Conservation (phyloP, 768 basidiomycete species). For the Psilocybe tampanensis region DNA sequence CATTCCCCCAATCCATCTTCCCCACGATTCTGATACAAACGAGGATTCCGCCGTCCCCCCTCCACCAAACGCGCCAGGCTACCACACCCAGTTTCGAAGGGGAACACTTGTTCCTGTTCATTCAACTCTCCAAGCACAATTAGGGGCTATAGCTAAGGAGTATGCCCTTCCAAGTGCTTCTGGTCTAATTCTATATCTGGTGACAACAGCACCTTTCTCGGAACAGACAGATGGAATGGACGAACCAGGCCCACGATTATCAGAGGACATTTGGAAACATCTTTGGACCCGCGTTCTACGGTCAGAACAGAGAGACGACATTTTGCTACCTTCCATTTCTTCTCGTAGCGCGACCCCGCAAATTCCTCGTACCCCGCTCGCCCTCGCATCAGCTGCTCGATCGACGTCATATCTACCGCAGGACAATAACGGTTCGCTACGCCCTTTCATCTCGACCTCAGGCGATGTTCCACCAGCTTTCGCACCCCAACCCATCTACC, state of each 20-base stretch:
- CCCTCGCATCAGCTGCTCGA: slow-evolving; percentile 42
- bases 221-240: slow-evolving; percentile 30
- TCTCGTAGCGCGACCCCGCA: slow-evolving; percentile 38
- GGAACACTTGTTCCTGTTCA: slow-evolving; percentile 89
- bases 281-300: slow-evolving; percentile 78
- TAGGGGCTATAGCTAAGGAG: slow-evolving; percentile 88
- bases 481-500: slow-evolving; percentile 34
- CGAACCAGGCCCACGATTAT: slow-evolving; percentile 78
- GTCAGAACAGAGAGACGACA: slow-evolving; percentile 56
- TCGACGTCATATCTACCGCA: slow-evolving; percentile 45
- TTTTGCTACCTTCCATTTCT: slow-evolving; percentile 31
- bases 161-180: slow-evolving; percentile 88
- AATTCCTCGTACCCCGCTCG: slow-evolving; percentile 41
- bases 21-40: slow-evolving; percentile 58
- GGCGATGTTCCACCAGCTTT: slow-evolving; percentile 21
- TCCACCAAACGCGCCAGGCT: slow-evolving; percentile 66
- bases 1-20: slow-evolving; percentile 74
- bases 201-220: slow-evolving; percentile 34
- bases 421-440: slow-evolving; percentile 34
- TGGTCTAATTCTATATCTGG: slow-evolving; percentile 84
- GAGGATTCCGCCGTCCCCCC: slow-evolving; percentile 49
- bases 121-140: slow-evolving; percentile 79
- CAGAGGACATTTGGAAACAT: slow-evolving; percentile 86
- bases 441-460: slow-evolving; percentile 50
- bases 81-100: slow-evolving; percentile 77